A percentile compares a stretch with the other conserved stretches of the same genome.
Evolutionary conservation across 2,329 filamentous ascomycete genomes (phyloP).

Genomic region (Geosmithia flava): DNA sequence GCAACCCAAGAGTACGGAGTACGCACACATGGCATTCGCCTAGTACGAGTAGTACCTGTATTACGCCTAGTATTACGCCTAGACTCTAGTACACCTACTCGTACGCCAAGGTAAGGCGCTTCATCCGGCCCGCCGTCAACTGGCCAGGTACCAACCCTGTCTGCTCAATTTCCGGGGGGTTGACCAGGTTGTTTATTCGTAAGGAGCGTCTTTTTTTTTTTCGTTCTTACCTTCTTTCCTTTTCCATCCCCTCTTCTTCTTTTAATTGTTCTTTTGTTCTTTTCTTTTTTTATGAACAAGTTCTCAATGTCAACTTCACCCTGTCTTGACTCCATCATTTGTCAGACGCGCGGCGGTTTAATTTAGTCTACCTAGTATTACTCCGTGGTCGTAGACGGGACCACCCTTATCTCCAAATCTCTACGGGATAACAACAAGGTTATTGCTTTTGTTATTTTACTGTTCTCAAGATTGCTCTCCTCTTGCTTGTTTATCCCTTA

Average conservation of each 20-base stretch:
- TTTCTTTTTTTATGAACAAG: background rate
- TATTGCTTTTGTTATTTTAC: too few species aligned
- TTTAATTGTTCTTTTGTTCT: background rate
- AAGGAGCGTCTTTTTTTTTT: background rate
- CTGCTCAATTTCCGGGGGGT: background rate
- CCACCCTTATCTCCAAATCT: too few species aligned
- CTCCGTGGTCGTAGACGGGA: too few species aligned
- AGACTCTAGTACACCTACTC: too few species aligned
- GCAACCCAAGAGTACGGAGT: too few species aligned
- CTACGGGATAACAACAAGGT: too few species aligned
- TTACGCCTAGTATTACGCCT: too few species aligned
- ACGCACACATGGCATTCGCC: too few species aligned
- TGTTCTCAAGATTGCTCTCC: too few species aligned
- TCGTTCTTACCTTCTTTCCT: background rate
- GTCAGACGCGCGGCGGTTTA: background rate
- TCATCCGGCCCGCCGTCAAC: background rate
- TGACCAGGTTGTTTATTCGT: background rate
- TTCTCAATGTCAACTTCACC: background rate
- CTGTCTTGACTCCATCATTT: background rate
- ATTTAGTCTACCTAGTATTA: too few species aligned
- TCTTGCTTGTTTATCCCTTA: too few species aligned
- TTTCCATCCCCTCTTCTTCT: background rate
- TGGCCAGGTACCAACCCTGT: background rate
- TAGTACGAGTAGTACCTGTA: too few species aligned
- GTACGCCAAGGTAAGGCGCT: background rate